phyloP scores from a whole-genome alignment of 768 basidiomycete genomes.

The Tylopilus balloui region DNA sequence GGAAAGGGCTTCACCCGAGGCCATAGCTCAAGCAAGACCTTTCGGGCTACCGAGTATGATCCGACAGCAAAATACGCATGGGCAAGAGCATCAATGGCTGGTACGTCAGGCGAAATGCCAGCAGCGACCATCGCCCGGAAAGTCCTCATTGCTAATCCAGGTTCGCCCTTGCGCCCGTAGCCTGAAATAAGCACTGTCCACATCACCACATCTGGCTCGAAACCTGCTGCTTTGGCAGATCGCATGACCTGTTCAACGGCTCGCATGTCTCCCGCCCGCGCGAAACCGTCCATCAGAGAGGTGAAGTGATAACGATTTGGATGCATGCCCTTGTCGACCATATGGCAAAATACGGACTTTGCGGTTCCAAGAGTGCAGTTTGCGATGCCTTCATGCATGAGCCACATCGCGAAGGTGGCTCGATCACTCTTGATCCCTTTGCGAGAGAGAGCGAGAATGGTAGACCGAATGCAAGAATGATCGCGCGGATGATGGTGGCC shows the following conservation, averaged over 20 bases:
- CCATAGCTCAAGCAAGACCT: conserved; percentile 61
- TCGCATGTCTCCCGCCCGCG: conserved; percentile 51
- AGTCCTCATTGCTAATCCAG: conserved; percentile 45
- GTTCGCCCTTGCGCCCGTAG: conserved; percentile 56
- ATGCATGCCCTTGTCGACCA: conserved; percentile 65
- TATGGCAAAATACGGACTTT: conserved; percentile 48
- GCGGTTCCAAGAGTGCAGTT: conserved; percentile 50
- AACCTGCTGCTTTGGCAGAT: conserved; percentile 44
- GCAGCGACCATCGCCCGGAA: conserved; percentile 61
- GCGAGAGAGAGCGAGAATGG: conserved; percentile 43
- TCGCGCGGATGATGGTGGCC: conserved; percentile 35
- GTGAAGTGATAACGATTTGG: conserved; percentile 70
- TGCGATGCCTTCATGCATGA: conserved; percentile 56
- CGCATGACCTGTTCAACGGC: conserved; percentile 54
- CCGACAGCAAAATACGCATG: conserved; percentile 63
- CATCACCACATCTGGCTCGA: conserved; percentile 59
- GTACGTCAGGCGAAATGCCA: conserved; percentile 65
- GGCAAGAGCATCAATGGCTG: conserved; percentile 65
- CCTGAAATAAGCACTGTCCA: conserved; percentile 77
- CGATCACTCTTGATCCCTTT: conserved; percentile 53
- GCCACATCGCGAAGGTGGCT: conserved; percentile 55
- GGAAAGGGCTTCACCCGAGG: conserved; percentile 59
- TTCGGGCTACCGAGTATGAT: conserved; percentile 46
- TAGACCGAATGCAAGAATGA: conserved; percentile 34
- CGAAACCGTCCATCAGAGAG: conserved; percentile 74